Percentiles rank a stretch among this genome's conserved stretches.
Conservation (phyloP, 352 stramenopile genomes). For the Phytophthora foliorum region DNA sequence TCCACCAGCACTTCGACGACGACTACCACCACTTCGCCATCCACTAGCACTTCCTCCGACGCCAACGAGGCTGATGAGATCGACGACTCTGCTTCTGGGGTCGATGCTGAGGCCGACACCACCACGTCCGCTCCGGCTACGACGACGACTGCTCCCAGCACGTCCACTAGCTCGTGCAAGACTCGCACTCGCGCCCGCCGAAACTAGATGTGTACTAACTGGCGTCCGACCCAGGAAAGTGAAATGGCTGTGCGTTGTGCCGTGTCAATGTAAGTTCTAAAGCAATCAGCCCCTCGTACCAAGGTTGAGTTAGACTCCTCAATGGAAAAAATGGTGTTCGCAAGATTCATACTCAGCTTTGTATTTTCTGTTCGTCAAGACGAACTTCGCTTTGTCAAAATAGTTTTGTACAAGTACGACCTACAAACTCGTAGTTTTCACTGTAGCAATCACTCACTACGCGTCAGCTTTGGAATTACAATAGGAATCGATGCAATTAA, state of each 20-base stretch:
- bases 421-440: too few species aligned
- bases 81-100: slow-evolving; percentile 10
- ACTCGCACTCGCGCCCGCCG: slow-evolving; percentile 15
- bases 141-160: slow-evolving; percentile 13
- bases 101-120: slow-evolving; percentile 21
- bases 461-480: too few species aligned
- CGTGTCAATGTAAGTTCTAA: slow-evolving; percentile 11
- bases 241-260: slow-evolving; percentile 3
- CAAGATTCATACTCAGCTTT: too few species aligned
- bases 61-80: slow-evolving; percentile 20
- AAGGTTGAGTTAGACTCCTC: slow-evolving; percentile 11
- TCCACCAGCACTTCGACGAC: slow-evolving; percentile 7
- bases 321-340: slow-evolving; percentile 10
- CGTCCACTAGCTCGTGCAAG: slow-evolving; percentile 26
- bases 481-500: not conserved
- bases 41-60: slow-evolving; percentile 12
- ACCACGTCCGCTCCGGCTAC: not conserved
- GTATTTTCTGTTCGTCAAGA: too few species aligned
- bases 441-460: too few species aligned
- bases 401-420: too few species aligned
- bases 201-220: slow-evolving; percentile 10
- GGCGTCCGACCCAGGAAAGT: not conserved
- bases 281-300: not conserved
- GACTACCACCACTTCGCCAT: slow-evolving; percentile 4
- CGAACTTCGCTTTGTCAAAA: too few species aligned